Evolutionary conservation across 768 basidiomycete genomes (phyloP), one percentile per base, ranked within the genome.

Genomic region (Botryobasidium botryosum): DNA sequence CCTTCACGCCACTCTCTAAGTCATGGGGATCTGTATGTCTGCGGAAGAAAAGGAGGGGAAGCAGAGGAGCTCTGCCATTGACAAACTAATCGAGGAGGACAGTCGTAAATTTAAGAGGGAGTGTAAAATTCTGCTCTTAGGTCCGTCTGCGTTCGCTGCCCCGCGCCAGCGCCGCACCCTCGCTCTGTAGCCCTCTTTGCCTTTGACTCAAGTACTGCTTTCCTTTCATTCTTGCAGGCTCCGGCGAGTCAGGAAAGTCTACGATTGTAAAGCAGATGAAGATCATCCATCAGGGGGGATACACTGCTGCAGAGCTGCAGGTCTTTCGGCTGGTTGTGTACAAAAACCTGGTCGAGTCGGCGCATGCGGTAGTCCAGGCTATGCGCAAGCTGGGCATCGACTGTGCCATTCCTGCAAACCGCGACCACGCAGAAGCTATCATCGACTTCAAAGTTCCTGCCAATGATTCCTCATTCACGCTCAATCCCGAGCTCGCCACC

Each of bases 231-330:
- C n/a, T n/a, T 13, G 17, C 53, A 91, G 90, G 91, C 45, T 90
- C 88, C 12, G 87, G 91, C 54, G 88, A 92, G 65, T 85, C 82
- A 1, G 92, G 91, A 5, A 96, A 96, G 64, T 79, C 76, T 3
- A 97, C 91, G 0, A 87, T 97, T 51, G 88, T 94, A 28, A 96
- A 97, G 59, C 91, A 97, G 61, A 94, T 97, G 90, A 94, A 92
- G 69, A 91, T 96, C 47, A 90, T 96, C 40, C 84, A 97, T 59
- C 84, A 92, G 59, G 76, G 79, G 50, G 91, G 91, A 10, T 97
- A 88, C 62, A 73, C 77, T 2, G 61, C 63, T 6, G 71, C 79
- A 0, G 88, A 94, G 59, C 73, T 87, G 23, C 67, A 77, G 48
- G 68, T 74, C 3, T 92, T 75, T 64, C 68, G 80, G 17, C 71